phyloP scores from a whole-genome alignment of 2,329 filamentous ascomycete genomes.

The Alternaria panax region DNA sequence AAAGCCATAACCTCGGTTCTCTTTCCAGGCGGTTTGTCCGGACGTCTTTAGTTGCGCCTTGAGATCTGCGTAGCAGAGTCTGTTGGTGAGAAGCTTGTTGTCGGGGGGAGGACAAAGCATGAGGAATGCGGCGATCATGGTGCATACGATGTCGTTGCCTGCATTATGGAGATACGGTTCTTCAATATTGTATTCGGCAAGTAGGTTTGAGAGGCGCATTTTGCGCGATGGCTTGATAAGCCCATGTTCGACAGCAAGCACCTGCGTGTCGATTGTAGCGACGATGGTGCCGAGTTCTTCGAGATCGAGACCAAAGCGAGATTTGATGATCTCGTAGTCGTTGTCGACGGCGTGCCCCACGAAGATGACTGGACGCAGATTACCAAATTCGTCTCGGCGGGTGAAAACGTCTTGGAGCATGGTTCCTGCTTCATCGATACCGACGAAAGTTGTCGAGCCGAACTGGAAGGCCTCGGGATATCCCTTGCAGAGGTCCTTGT shows the following conservation, averaged over 20 bases:
- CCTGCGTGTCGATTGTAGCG: slow-evolving; percentile 29
- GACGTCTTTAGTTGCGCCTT: neutral
- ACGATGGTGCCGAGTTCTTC: slow-evolving; percentile 16
- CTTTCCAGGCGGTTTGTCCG: neutral
- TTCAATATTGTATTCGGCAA: slow-evolving; percentile 1
- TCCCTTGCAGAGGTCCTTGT: slow-evolving; percentile 17
- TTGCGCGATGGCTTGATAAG: neutral
- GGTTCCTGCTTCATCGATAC: slow-evolving; percentile 1
- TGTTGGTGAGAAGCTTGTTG: neutral
- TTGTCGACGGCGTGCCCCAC: slow-evolving; percentile 31
- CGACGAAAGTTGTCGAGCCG: slow-evolving; percentile 24
- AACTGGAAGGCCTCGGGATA: slow-evolving; percentile 25
- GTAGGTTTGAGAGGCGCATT: slow-evolving; percentile 9
- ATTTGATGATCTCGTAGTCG: slow-evolving; percentile 22
- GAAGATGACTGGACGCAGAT: slow-evolving; percentile 24
- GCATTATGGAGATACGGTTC: slow-evolving; percentile 25
- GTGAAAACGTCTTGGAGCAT: slow-evolving; percentile 15
- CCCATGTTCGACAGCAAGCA: slow-evolving; percentile 21
- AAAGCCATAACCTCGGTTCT: neutral
- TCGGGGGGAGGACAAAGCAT: neutral
- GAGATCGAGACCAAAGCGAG: slow-evolving; percentile 25
- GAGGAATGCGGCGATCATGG: slow-evolving; percentile 16
- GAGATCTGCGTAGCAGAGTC: neutral
- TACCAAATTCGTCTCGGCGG: neutral
- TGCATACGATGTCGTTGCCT: slow-evolving; percentile 23